Conservation (phyloP, 2,329 filamentous ascomycete species). For the Ceratocystis eucalypticola region DNA sequence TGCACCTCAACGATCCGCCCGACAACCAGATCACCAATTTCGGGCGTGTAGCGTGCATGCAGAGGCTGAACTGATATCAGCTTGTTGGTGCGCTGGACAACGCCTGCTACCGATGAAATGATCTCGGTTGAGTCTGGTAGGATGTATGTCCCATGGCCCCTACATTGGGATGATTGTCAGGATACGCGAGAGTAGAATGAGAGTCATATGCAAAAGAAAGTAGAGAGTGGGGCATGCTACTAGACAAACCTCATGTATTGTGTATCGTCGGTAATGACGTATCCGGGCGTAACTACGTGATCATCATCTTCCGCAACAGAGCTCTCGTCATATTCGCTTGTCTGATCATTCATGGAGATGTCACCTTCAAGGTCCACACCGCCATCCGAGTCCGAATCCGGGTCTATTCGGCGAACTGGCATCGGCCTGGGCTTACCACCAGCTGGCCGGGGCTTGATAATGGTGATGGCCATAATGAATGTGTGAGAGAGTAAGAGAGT, state of each 20-base stretch:
- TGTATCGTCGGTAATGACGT: slow-evolving; percentile 76
- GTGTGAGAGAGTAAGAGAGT: neutral
- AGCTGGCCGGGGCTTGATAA: slow-evolving; percentile 31
- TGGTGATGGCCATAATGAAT: slow-evolving; percentile 35
- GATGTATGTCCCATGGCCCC: slow-evolving; percentile 86
- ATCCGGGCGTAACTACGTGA: slow-evolving; percentile 74
- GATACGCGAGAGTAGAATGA: neutral
- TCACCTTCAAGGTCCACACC: slow-evolving; percentile 35
- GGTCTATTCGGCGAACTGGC: slow-evolving; percentile 21
- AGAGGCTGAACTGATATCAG: slow-evolving; percentile 82
- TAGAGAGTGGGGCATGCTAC: neutral
- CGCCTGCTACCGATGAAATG: slow-evolving; percentile 79
- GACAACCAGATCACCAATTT: slow-evolving; percentile 91
- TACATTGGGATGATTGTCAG: slow-evolving; percentile 26
- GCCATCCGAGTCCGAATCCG: slow-evolving; percentile 31
- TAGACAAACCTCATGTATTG: slow-evolving; percentile 74
- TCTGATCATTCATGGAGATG: slow-evolving; percentile 30
- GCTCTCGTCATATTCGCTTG: slow-evolving; percentile 22
- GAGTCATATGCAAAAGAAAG: neutral
- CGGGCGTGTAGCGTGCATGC: slow-evolving; percentile 82
- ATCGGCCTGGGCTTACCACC: slow-evolving; percentile 7
- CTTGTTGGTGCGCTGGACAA: slow-evolving; percentile 88
- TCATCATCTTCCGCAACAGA: slow-evolving; percentile 19
- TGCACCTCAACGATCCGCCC: slow-evolving; percentile 94
- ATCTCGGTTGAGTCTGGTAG: slow-evolving; percentile 52